Percentiles rank a stretch among this genome's conserved stretches.
phyloP scores from a whole-genome alignment of 768 basidiomycete genomes.

The Gymnopilus junonius region DNA sequence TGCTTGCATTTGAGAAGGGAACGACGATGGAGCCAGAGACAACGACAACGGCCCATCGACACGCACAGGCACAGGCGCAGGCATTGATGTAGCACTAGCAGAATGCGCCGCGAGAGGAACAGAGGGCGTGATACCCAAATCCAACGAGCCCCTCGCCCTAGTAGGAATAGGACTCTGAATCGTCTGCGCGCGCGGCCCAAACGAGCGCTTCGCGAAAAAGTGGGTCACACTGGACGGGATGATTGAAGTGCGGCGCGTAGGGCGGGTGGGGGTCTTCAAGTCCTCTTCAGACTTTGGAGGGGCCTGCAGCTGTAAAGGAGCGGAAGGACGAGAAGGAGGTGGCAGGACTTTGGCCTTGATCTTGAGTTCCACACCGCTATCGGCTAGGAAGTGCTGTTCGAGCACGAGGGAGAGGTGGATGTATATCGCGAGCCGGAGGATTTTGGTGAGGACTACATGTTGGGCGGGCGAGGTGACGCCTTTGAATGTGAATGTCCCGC shows the following conservation, averaged over 20 bases:
- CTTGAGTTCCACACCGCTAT: slow-evolving; percentile 52
- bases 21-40: neutral
- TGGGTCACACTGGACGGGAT: slow-evolving; percentile 45
- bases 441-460: slow-evolving; percentile 46
- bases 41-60: neutral
- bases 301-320: slow-evolving; percentile 22
- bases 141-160: slow-evolving; percentile 44
- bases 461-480: slow-evolving; percentile 47
- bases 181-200: slow-evolving; percentile 26
- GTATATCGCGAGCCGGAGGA: slow-evolving; percentile 58
- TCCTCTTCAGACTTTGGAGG: no score
- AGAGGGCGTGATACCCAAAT: slow-evolving; percentile 39
- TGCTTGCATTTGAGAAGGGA: no score
- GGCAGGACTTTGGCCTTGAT: slow-evolving; percentile 37
- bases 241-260: slow-evolving; percentile 27
- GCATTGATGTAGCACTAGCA: no score
- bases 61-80: neutral
- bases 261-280: neutral
- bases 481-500: slow-evolving; percentile 64
- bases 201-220: slow-evolving; percentile 36
- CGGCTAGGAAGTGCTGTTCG: slow-evolving; percentile 59
- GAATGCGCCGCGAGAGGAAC: no score
- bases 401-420: slow-evolving; percentile 61
- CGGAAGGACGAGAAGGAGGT: slow-evolving; percentile 28
- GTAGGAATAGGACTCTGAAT: slow-evolving; percentile 14